Conservation (phyloP, 352 stramenopile genomes). For the Pythium pyrilobum region DNA sequence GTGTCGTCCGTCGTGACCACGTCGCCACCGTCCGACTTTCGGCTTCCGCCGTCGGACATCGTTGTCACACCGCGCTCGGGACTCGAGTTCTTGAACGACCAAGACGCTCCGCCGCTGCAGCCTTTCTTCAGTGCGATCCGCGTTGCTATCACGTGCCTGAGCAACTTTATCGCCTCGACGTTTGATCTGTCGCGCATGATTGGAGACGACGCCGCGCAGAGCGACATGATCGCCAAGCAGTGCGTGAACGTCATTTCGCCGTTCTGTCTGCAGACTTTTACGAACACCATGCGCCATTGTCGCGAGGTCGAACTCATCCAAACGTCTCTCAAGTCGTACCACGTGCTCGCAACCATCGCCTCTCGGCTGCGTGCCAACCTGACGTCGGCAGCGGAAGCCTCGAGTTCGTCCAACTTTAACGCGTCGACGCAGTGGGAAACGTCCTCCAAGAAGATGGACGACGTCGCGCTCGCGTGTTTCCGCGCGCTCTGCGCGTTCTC, state of each 20-base stretch:
- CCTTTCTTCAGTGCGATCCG: slow-evolving; percentile 80
- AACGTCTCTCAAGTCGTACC: slow-evolving; percentile 81
- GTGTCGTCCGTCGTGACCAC: slow-evolving; percentile 77
- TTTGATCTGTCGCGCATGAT: slow-evolving; percentile 65
- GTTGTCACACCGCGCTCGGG: slow-evolving; percentile 45
- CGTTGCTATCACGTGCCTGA: slow-evolving; percentile 64
- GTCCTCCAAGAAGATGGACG: slow-evolving; percentile 57
- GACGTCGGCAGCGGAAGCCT: background rate
- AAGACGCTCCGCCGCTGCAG: slow-evolving; percentile 69
- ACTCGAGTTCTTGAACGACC: slow-evolving; percentile 78
- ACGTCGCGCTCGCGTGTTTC: slow-evolving; percentile 69
- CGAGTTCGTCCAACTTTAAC: slow-evolving; percentile 5
- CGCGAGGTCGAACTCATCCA: slow-evolving; percentile 78
- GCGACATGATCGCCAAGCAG: slow-evolving; percentile 42
- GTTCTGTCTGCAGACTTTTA: slow-evolving; percentile 66
- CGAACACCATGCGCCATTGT: slow-evolving; percentile 73
- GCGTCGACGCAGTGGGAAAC: slow-evolving; percentile 24
- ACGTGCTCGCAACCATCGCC: slow-evolving; percentile 71
- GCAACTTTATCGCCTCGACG: slow-evolving; percentile 66
- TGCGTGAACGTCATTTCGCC: slow-evolving; percentile 64
- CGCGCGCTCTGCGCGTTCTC: slow-evolving; percentile 73
- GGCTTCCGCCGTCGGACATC: slow-evolving; percentile 31
- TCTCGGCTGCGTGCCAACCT: slow-evolving; percentile 62
- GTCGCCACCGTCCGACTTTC: slow-evolving; percentile 70
- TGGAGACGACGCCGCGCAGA: slow-evolving; percentile 32